These are phyloP conservation scores for Camptophora hylomeconis DNA, from an alignment of 2,329 filamentous ascomycete genomes.

Conservation along the genomic window DNA sequence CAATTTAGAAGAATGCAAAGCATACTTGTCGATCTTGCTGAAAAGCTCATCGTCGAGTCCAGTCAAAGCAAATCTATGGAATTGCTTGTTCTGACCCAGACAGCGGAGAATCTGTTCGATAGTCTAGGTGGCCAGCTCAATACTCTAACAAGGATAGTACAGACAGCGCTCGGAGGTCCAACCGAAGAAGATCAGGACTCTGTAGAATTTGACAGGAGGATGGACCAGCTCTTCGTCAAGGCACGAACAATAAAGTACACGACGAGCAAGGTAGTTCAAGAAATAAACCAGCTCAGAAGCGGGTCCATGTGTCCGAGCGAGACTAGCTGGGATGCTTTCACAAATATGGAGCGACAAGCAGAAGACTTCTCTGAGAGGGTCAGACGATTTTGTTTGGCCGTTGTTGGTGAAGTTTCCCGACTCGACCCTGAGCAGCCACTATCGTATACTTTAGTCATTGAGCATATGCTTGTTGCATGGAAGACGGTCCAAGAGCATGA, in stretches of 20 bases:
- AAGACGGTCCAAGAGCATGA: conserved; percentile 2
- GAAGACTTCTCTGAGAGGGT: conserved; percentile 54
- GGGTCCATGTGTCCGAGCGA: conserved; percentile 61
- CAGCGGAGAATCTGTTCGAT: conserved; percentile 73
- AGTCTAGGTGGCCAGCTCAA: conserved; percentile 55
- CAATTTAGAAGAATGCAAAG: conserved; percentile 76
- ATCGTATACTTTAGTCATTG: conserved; percentile 8
- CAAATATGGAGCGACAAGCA: conserved; percentile 52
- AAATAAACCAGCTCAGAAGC: conserved; percentile 63
- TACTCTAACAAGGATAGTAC: conserved; percentile 50
- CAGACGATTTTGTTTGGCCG: conserved; percentile 51
- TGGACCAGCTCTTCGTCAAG: conserved; percentile 59
- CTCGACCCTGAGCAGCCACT: conserved; percentile 8
- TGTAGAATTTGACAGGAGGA: conserved; percentile 54
- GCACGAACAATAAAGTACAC: conserved; percentile 75
- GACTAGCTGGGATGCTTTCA: conserved; percentile 56
- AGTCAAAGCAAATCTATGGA: conserved; percentile 65
- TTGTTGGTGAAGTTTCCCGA: too few species aligned
- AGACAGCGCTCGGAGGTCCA: conserved; percentile 45
- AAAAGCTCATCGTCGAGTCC: conserved; percentile 59
- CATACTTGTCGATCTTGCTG: conserved; percentile 72
- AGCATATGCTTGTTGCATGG: too few species aligned
- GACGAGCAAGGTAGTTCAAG: conserved; percentile 62
- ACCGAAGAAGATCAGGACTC: conserved; percentile 57
- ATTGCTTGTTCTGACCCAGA: conserved; percentile 59